A percentile compares a stretch with the other conserved stretches of the same genome.
Conservation (phyloP, 192 early-diverging fungal species). For the Dissophora ornata region DNA sequence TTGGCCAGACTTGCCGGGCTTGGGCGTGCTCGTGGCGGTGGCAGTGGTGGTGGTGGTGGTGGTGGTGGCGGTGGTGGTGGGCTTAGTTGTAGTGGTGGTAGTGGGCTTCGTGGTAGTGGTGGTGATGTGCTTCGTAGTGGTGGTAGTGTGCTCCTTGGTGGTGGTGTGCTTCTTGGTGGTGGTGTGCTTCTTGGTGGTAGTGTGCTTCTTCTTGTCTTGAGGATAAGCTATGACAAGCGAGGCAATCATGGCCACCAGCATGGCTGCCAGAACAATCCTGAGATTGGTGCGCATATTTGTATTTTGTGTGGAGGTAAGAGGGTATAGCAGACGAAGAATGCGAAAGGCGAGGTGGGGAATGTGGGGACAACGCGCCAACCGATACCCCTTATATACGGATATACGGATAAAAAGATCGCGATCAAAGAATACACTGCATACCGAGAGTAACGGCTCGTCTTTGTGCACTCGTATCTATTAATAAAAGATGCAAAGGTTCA, state of each 20-base stretch:
- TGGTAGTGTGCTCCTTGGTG: background rate
- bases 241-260: conserved; percentile 21
- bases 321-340: background rate
- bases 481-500: too few species aligned
- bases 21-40: background rate
- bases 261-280: conserved; percentile 17
- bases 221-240: background rate
- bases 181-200: conserved; percentile 2
- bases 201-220: background rate
- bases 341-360: background rate
- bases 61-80: conserved; percentile 4
- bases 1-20: conserved; percentile 11
- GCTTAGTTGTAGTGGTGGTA: background rate
- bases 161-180: conserved; percentile 3
- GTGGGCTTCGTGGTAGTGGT: conserved; percentile 8
- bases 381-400: too few species aligned
- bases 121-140: conserved; percentile 1
- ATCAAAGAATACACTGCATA: too few species aligned
- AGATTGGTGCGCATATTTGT: conserved; percentile 12
- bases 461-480: too few species aligned
- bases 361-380: too few species aligned
- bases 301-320: background rate
- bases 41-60: background rate
- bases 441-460: too few species aligned
- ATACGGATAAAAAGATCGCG: too few species aligned